A percentile compares a stretch with the other conserved stretches of the same genome.
Conservation (phyloP, 148 eudicot species). For the Rheum nobile region DNA sequence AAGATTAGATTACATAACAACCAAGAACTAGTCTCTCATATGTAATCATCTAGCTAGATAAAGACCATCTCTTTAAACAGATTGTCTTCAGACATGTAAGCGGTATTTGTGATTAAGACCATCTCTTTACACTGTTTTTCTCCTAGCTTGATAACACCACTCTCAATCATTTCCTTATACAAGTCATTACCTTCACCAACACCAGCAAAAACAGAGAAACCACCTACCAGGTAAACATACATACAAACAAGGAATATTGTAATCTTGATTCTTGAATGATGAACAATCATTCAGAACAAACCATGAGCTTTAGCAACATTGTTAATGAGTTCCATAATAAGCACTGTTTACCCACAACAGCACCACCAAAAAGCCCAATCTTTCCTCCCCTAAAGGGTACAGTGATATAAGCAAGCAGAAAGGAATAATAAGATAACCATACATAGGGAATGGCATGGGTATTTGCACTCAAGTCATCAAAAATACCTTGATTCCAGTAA, state of each 20-base stretch:
- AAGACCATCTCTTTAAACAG: no score
- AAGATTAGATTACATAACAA: no score
- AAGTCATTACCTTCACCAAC: slow-evolving; percentile 96
- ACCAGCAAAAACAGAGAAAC: slow-evolving; percentile 75
- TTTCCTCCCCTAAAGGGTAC: slow-evolving; percentile 49
- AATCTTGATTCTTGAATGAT: not conserved
- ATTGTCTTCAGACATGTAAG: no score
- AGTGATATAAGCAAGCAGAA: not conserved
- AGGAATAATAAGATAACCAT: no score
- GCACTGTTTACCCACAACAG: slow-evolving; percentile 67
- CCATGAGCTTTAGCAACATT: slow-evolving; percentile 92
- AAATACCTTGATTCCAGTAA: slow-evolving; percentile 88
- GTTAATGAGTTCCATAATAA: slow-evolving; percentile 82
- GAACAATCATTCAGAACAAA: slow-evolving; percentile 14
- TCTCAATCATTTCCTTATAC: slow-evolving; percentile 96
- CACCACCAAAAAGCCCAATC: slow-evolving; percentile 70
- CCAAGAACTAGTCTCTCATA: no score
- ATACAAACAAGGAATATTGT: not conserved
- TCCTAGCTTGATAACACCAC: slow-evolving; percentile 98
- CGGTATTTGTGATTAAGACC: no score
- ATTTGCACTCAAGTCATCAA: not conserved
- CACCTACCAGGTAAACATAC: slow-evolving; percentile 27
- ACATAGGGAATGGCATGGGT: no score
- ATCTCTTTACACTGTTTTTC: no score
- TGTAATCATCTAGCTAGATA: no score